Conservation (phyloP, 306 rosid species). For the Casuarina glauca region DNA sequence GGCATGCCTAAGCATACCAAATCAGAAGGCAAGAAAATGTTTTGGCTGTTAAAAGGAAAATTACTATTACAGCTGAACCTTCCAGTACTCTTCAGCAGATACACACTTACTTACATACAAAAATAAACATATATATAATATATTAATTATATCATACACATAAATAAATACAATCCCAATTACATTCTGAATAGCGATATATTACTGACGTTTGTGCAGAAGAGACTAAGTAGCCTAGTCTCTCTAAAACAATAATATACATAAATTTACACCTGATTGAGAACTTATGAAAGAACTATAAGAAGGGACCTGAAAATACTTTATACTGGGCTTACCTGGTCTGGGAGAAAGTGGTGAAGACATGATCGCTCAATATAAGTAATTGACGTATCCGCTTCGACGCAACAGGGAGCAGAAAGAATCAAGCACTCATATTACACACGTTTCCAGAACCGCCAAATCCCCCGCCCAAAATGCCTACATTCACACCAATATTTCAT, state of each 20-base stretch:
- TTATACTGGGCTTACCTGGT: conserved; percentile 17
- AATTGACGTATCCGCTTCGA: conserved; percentile 16
- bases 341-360: conserved; percentile 39
- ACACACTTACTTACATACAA: too few species aligned
- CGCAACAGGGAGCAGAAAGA: conserved; percentile 28
- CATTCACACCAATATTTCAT: conserved; percentile 31
- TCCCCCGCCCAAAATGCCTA: conserved; percentile 50
- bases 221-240: background rate
- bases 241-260: background rate
- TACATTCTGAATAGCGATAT: background rate
- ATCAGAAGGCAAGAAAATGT: background rate
- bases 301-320: background rate
- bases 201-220: too few species aligned
- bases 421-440: conserved; percentile 62
- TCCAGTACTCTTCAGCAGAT: background rate
- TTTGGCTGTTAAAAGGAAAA: background rate
- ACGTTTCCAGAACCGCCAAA: conserved; percentile 37
- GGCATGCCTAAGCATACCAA: background rate
- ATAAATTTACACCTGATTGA: background rate
- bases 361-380: conserved; percentile 33
- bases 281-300: background rate
- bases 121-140: too few species aligned
- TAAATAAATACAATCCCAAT: too few species aligned
- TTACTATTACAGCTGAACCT: background rate
- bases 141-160: too few species aligned